phyloP scores from a whole-genome alignment of 345 rosid species.

The Bruguiera sexangula region DNA sequence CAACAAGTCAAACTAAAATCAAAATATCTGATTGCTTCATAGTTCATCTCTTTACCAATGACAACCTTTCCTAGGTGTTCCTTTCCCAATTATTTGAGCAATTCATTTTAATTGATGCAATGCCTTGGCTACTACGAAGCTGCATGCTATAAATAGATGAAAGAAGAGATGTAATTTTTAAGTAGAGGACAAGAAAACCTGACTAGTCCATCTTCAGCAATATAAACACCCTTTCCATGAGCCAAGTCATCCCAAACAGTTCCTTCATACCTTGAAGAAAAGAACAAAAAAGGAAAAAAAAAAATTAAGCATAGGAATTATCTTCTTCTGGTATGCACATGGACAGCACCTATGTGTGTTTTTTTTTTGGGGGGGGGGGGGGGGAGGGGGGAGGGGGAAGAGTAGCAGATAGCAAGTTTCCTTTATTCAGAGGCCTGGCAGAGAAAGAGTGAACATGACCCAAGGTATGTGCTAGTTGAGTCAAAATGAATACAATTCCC shows the following conservation, averaged over 20 bases:
- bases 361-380: no score
- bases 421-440: no score
- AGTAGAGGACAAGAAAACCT: constrained; percentile 43
- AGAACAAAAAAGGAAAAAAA: background rate
- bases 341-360: no score
- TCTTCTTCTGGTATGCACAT: background rate
- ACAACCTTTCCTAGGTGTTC: background rate
- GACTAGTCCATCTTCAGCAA: constrained; percentile 73
- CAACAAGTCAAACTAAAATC: no score
- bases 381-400: no score
- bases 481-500: no score
- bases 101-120: background rate
- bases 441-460: no score
- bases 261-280: constrained; percentile 71
- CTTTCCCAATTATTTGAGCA: background rate
- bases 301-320: constrained; percentile 8
- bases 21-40: background rate
- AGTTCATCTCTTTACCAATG: background rate
- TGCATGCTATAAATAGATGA: constrained; percentile 4
- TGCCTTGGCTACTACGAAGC: background rate
- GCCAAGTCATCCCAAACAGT: constrained; percentile 96
- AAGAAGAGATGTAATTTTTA: background rate
- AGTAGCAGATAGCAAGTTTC: no score
- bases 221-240: constrained; percentile 91
- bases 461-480: no score